Percentiles rank a stretch among this genome's conserved stretches.
Conservation (phyloP, 371 early-diverging fungal species). For the Entomophthora muscae region DNA sequence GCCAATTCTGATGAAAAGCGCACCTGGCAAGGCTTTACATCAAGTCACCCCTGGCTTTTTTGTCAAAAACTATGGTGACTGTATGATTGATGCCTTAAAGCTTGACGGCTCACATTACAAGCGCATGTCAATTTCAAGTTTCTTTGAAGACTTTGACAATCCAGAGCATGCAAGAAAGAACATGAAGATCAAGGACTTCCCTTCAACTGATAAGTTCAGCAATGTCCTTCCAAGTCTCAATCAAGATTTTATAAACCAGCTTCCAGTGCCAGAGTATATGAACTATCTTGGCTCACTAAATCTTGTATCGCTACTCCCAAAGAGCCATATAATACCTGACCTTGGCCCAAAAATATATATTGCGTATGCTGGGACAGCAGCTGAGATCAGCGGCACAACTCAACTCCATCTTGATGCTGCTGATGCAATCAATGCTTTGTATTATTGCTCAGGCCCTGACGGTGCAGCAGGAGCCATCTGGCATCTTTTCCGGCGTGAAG, state of each 20-base stretch:
- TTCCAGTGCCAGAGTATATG: conserved; percentile 43
- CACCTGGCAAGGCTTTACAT: not conserved
- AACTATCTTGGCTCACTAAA: conserved; percentile 32
- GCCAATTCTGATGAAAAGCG: not conserved
- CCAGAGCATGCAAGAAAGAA: not conserved
- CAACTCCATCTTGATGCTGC: conserved; percentile 52
- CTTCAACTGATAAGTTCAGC: conserved; percentile 29
- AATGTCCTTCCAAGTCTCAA: conserved; percentile 27
- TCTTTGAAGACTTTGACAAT: not conserved
- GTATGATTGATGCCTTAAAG: not conserved
- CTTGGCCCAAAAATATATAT: conserved; percentile 60
- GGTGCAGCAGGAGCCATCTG: conserved; percentile 31
- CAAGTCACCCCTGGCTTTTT: not conserved
- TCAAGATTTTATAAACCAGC: conserved; percentile 25
- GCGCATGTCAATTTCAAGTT: not conserved
- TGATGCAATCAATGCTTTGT: conserved; percentile 56
- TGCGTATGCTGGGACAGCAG: conserved; percentile 19
- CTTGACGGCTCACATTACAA: not conserved
- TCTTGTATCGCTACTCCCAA: conserved; percentile 31
- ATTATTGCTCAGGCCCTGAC: conserved; percentile 8
- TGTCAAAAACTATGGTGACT: not conserved
- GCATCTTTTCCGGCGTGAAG: conserved; percentile 39
- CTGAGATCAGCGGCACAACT: conserved; percentile 26
- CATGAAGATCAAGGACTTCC: conserved; percentile 37
- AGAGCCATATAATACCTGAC: conserved; percentile 32